Conservation (phyloP, 2,329 filamentous ascomycete genomes). For the Ramichloridium luteum region DNA sequence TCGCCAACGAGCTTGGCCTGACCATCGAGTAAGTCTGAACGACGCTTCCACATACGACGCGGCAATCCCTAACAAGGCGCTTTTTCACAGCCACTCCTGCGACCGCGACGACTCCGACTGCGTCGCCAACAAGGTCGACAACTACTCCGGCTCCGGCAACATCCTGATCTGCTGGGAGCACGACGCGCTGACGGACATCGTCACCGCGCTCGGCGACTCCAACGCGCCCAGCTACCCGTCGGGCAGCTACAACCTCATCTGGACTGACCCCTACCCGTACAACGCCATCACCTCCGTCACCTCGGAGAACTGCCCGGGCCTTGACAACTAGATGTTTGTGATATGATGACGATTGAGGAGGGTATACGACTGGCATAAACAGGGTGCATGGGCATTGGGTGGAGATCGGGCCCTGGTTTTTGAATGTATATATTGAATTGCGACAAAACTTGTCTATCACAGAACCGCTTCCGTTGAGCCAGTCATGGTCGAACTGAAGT, state of each 20-base stretch:
- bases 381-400: too few relatives aligned
- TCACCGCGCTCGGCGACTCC: conserved; percentile 38
- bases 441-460: too few relatives aligned
- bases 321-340: conserved; percentile 33
- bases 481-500: too few relatives aligned
- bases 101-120: conserved; percentile 44
- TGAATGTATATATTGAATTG: too few relatives aligned
- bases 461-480: too few relatives aligned
- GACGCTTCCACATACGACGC: too few relatives aligned
- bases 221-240: conserved; percentile 39
- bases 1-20: conserved; percentile 44
- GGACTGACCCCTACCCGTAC: conserved; percentile 44
- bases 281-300: conserved; percentile 32
- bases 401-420: too few relatives aligned
- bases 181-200: conserved; percentile 35
- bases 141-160: conserved; percentile 40
- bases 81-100: conserved; percentile 32
- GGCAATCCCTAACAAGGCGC: not conserved
- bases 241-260: conserved; percentile 41
- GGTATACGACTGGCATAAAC: too few relatives aligned
- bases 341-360: too few relatives aligned
- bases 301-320: conserved; percentile 43
- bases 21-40: conserved; percentile 34
- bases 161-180: conserved; percentile 54
- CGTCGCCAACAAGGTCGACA: conserved; percentile 39